Evolutionary conservation across 2,329 filamentous ascomycete species (phyloP).

Genomic region (Aciculosporium take): DNA sequence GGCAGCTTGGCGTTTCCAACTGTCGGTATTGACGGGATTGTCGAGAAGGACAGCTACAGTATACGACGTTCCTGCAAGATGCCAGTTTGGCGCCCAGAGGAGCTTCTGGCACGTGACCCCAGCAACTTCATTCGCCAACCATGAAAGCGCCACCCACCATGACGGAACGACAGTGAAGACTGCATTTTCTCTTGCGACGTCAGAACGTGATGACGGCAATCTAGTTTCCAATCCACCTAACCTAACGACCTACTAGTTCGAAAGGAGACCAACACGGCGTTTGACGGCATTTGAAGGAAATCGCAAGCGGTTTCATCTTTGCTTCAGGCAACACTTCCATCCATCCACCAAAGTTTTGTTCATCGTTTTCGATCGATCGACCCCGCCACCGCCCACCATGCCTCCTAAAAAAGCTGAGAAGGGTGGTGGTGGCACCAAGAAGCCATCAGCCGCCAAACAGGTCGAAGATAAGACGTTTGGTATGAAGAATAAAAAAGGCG

Average conservation of each 20-base stretch:
- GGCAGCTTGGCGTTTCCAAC: neutral
- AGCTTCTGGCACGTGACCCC: constrained; percentile 13
- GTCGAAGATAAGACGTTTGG: constrained; percentile 96
- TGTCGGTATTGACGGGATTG: constrained; percentile 1
- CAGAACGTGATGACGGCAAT: constrained; percentile 1
- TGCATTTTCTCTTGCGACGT: constrained; percentile 8
- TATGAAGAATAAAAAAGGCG: constrained; percentile 99
- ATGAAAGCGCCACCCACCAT: constrained; percentile 10
- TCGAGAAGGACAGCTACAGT: constrained; percentile 11
- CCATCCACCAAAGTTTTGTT: neutral
- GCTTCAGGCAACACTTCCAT: neutral
- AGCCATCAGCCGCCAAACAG: constrained; percentile 41
- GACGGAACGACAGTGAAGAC: constrained; percentile 5
- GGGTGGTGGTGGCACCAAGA: constrained; percentile 36
- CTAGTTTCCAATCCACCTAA: neutral
- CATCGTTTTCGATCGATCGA: neutral
- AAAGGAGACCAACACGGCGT: neutral
- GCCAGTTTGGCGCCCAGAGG: neutral
- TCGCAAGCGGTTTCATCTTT: no score
- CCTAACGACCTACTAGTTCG: neutral
- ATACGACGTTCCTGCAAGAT: no score
- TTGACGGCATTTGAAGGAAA: neutral
- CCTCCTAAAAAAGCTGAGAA: constrained; percentile 53
- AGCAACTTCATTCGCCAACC: constrained; percentile 14
- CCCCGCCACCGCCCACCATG: constrained; percentile 40